phyloP scores from a whole-genome alignment of 2,329 filamentous ascomycete species.

The Pseudocercospora cruenta region DNA sequence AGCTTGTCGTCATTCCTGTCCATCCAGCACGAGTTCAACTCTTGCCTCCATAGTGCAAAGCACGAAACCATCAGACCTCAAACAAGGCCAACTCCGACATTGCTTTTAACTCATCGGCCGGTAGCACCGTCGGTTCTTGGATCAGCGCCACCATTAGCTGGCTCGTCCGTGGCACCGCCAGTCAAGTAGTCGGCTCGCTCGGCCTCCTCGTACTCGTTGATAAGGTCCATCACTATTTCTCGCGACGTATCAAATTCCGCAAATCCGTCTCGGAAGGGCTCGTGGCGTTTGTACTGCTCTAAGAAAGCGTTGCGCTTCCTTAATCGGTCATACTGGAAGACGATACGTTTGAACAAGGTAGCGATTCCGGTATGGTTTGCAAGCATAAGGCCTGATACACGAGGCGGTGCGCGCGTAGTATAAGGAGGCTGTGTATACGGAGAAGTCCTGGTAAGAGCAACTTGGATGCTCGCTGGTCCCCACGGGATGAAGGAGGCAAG shows the following conservation, averaged over 20 bases:
- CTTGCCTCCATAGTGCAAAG: neutral
- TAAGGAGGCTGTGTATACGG: slow-evolving; percentile 96
- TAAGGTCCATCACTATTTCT: slow-evolving; percentile 87
- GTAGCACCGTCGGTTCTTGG: slow-evolving; percentile 45
- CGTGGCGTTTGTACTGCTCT: slow-evolving; percentile 93
- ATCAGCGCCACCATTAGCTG: slow-evolving; percentile 38
- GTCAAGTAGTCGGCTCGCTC: slow-evolving; percentile 89
- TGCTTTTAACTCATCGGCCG: slow-evolving; percentile 36
- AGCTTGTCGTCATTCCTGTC: slow-evolving; percentile 4
- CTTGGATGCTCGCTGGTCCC: slow-evolving; percentile 97
- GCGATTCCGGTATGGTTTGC: slow-evolving; percentile 98
- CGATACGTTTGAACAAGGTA: slow-evolving; percentile 92
- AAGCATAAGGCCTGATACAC: slow-evolving; percentile 94
- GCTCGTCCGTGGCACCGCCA: slow-evolving; percentile 42
- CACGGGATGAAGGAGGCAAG: slow-evolving; percentile 97
- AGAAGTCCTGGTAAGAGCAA: slow-evolving; percentile 93
- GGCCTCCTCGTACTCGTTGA: slow-evolving; percentile 93
- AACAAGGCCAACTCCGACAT: neutral
- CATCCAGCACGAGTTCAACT: neutral
- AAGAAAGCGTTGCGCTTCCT: slow-evolving; percentile 96
- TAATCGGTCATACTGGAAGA: slow-evolving; percentile 89
- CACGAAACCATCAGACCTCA: neutral
- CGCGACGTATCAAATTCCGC: slow-evolving; percentile 94
- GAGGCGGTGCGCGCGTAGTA: slow-evolving; percentile 81
- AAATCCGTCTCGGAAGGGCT: slow-evolving; percentile 87